Evolutionary conservation across 192 early-diverging fungal species (phyloP), one percentile per base, ranked within the genome.

Genomic region (Oehlia diaphana): DNA sequence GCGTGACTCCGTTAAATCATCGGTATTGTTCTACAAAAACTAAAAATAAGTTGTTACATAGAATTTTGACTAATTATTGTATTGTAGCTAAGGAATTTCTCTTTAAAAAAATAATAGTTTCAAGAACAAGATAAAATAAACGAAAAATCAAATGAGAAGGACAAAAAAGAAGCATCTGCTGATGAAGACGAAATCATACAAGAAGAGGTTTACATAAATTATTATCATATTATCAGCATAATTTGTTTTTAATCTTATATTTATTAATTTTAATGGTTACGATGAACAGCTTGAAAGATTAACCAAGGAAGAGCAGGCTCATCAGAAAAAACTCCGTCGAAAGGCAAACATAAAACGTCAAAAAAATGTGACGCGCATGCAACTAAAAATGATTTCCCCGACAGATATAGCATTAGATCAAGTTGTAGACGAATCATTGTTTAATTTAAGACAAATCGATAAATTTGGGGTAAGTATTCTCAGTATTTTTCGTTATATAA

Each of bases 371-470:
- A 86, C 91, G 61, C 91, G 92, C 68, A 91, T 95, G 92, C 91
- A 94, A 78, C 80, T 95, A 76, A 91, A 92, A 65, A 95, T 95
- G 94, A 89, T 90, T 39, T 89, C 92, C 26, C 91, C 92, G 10
- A 86, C 85, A 2, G 94, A 95, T 69, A 92, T 94, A 76, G 94
- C 90, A 72, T 81, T 92, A 86, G 93, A 94, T 76, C 88, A 92
- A 63, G 81, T 83, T 39, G 88, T 82, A 14, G 90, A 85, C 35
- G 87, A 90, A 26, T 81, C 85, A 14, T 78, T 95, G 50, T 95
- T 95, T 77, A 84, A 88, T 9, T 77, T 90, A 9, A 80, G 77
- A 26, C 85, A 88, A 44, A 87, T 88, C 53, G 81, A 83, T 63
- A 87, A 89, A 77, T 85, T 83, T 9, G 87, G 81, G 79, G 81